Evolutionary conservation across 768 basidiomycete genomes (phyloP), one percentile per base, ranked within the genome.

Genomic region (Boletus fagicola): DNA sequence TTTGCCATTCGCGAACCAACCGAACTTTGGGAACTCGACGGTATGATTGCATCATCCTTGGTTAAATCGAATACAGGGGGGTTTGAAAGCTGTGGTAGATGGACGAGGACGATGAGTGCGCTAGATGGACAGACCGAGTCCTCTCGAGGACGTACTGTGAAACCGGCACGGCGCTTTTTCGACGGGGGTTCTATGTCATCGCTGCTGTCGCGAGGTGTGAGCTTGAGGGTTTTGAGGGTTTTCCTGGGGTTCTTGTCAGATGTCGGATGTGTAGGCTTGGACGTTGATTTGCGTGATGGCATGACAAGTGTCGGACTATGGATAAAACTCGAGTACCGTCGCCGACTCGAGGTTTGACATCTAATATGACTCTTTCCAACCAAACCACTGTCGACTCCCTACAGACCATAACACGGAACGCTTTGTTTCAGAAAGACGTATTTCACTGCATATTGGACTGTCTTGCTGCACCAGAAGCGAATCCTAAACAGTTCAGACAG

Each of bases 191-290:
- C 58, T 8, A 5, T 16, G 16, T 18, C 67, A 56, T 66, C 60
- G 24, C 49, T 24, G 26, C 58, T 26, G 33, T 60, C 59, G 40
- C 22, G 35, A 49, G 24, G 44, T 15, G 62, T 49, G 31, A 71
- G 59, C 28, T 62, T 68, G 51, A 67, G 57, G 2, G 69, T 71
- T 42, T 62, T 70, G 53, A 70, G 58, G 4, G 54, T 53, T 50
- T 53, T 56, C 49, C 53, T 65, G 28, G 49, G 11, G 30, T 43
- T 60, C 44, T 59, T 68, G 16, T 43, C 54, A 9, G 54, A 54
- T n/a, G 59, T 38, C 16, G 40, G 20, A 11, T 36, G 49, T n/a
- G 58, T 18, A 43, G 62, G 22, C 16, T 55, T 56, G 15, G 57
- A 33, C 20, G 49, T 35, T n/a, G 63, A 31, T 48, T 68, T 68